Evolutionary conservation across 148 eudicot species (phyloP).

Genomic region (Gaultheria prostrata): DNA sequence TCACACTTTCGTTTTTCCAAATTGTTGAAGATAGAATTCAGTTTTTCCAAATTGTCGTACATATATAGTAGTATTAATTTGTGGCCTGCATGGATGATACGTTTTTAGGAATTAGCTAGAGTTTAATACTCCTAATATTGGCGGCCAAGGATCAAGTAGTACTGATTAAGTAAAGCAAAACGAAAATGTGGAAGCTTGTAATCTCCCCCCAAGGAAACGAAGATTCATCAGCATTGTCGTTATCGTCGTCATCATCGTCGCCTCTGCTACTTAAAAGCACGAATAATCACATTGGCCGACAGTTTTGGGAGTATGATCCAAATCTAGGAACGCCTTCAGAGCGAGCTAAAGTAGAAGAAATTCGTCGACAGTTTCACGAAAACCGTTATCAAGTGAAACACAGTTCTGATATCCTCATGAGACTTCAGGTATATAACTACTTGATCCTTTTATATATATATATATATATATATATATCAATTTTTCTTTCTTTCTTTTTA

Average conservation of each 20-base stretch:
- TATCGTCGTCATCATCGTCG: background rate
- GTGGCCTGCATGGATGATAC: too few species aligned
- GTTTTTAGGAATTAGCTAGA: too few species aligned
- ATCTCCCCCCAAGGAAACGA: constrained; percentile 23
- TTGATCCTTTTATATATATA: background rate
- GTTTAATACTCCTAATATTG: too few species aligned
- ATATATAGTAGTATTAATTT: too few species aligned
- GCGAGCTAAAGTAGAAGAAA: constrained; percentile 18
- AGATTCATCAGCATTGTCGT: too few species aligned
- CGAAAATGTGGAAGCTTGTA: constrained; percentile 37
- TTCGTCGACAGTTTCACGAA: constrained; percentile 21
- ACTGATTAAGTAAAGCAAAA: background rate
- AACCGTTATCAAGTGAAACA: constrained; percentile 31
- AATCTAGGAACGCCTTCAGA: constrained; percentile 22
- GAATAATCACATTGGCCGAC: constrained; percentile 32
- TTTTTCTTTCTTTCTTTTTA: too few species aligned
- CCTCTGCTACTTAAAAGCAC: constrained; percentile 19
- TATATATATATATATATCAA: background rate
- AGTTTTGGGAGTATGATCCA: constrained; percentile 35
- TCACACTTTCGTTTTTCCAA: too few species aligned
- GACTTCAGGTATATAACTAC: constrained; percentile 25
- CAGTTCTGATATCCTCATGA: constrained; percentile 36
- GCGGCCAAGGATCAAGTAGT: too few species aligned
- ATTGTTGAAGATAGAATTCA: too few species aligned
- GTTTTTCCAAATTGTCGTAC: too few species aligned